Evolutionary conservation across 2,329 filamentous ascomycete genomes (phyloP).

Genomic region (Rutstroemia sp.): DNA sequence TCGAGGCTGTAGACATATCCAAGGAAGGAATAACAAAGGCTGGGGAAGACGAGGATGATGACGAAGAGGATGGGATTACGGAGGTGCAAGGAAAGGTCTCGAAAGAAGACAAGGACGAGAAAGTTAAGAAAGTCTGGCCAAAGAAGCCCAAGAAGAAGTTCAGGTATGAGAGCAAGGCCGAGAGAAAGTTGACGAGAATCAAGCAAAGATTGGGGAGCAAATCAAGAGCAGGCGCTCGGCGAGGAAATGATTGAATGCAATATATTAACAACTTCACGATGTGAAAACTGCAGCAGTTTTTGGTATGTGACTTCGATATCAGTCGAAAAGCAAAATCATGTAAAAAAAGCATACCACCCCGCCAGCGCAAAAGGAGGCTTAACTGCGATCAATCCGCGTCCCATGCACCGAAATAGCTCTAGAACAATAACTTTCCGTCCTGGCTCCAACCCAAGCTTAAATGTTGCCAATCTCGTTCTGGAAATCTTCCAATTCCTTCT

Average conservation of each 20-base stretch:
- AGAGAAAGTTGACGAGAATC: conserved; percentile 65
- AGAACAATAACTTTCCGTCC: conserved; percentile 9
- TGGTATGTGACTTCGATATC: conserved; percentile 20
- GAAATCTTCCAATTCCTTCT: conserved; percentile 90
- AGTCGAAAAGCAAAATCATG: conserved; percentile 19
- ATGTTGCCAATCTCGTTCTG: conserved; percentile 90
- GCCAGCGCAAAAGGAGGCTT: conserved; percentile 22
- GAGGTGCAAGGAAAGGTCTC: conserved; percentile 25
- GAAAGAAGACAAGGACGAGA: conserved; percentile 25
- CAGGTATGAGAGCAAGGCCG: conserved; percentile 82
- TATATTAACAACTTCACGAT: conserved; percentile 11
- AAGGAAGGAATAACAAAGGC: conserved; percentile 62
- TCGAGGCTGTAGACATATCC: conserved; percentile 79
- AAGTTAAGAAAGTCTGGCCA: conserved; percentile 39
- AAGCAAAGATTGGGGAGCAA: conserved; percentile 63
- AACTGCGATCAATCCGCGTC: conserved; percentile 21
- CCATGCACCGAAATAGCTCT: conserved; percentile 16
- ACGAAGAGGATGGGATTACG: conserved; percentile 30
- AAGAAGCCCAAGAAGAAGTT: conserved; percentile 82
- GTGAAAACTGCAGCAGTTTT: conserved; percentile 11
- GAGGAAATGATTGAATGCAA: conserved; percentile 23
- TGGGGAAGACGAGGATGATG: conserved; percentile 29
- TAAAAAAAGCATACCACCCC: conserved; percentile 22
- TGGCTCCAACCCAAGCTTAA: conserved; percentile 37
- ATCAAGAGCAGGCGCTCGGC: conserved; percentile 28